Percentiles rank a stretch among this genome's conserved stretches.
Evolutionary conservation across 192 early-diverging fungal species (phyloP).

Genomic region (Coemansia sp.): DNA sequence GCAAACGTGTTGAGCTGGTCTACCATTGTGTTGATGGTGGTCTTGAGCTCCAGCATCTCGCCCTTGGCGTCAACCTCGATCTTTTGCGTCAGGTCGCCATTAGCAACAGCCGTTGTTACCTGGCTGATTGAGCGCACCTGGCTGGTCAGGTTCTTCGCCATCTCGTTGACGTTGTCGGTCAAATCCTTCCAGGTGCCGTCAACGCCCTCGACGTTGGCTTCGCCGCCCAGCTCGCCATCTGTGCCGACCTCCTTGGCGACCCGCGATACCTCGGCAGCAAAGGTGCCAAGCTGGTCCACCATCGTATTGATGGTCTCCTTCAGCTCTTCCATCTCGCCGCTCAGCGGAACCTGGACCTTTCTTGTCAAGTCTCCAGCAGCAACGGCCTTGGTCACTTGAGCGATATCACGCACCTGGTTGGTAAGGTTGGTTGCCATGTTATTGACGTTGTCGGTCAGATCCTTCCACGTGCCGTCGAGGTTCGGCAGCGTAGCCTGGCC

Average conservation of each 20-base stretch:
- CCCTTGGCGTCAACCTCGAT: neutral
- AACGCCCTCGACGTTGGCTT: constrained; percentile 62
- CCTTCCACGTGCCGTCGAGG: too few species aligned
- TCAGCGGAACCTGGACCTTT: too few species aligned
- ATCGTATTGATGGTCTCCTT: too few species aligned
- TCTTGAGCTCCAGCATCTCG: neutral
- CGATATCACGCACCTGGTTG: constrained; percentile 62
- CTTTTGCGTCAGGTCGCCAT: neutral
- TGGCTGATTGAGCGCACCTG: constrained; percentile 61
- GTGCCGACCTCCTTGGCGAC: too few species aligned
- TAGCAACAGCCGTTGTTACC: constrained; percentile 25
- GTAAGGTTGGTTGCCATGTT: constrained; percentile 68
- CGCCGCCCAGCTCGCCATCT: constrained; percentile 67
- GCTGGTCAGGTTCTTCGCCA: constrained; percentile 63
- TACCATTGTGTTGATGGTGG: neutral
- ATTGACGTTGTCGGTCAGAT: too few species aligned
- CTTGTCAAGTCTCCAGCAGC: too few species aligned
- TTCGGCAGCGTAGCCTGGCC: constrained; percentile 58
- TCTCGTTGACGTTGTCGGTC: constrained; percentile 62
- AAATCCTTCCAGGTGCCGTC: constrained; percentile 64
- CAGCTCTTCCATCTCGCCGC: too few species aligned
- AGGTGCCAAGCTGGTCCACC: too few species aligned
- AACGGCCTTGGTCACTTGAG: too few species aligned
- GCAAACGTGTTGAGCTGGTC: constrained; percentile 1
- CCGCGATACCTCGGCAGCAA: too few species aligned